phyloP scores from a whole-genome alignment of 163 green algal genomes.

The Chlorella variabilis region DNA sequence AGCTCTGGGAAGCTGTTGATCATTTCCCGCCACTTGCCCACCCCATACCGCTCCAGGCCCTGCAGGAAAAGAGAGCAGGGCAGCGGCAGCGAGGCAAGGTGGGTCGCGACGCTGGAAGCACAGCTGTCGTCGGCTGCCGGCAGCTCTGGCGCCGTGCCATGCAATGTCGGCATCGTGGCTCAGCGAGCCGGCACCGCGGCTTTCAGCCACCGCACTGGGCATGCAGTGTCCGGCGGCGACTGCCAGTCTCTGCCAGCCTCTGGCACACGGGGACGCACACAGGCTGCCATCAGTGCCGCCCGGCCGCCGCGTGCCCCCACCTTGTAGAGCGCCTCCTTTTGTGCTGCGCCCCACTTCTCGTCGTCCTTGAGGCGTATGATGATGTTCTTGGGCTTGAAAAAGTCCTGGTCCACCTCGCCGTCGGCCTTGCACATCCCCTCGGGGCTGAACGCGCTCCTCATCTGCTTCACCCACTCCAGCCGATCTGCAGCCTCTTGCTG shows the following conservation, averaged over 20 bases:
- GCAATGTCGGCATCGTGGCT: too few species aligned
- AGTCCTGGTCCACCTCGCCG: constrained; percentile 78
- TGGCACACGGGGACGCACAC: too few species aligned
- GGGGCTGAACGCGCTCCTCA: constrained; percentile 69
- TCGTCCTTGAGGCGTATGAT: constrained; percentile 59
- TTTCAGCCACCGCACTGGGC: too few species aligned
- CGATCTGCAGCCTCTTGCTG: constrained; percentile 26
- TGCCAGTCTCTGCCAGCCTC: background rate
- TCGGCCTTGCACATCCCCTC: constrained; percentile 63
- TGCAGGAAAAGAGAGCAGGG: constrained; percentile 21
- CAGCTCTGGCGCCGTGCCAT: too few species aligned
- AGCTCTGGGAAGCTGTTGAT: constrained; percentile 51
- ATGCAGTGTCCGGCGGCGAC: too few species aligned
- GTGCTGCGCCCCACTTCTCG: constrained; percentile 66
- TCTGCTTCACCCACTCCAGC: constrained; percentile 60
- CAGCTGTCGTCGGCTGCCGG: too few species aligned
- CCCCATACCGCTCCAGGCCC: constrained; percentile 72
- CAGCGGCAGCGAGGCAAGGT: background rate
- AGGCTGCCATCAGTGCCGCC: too few species aligned
- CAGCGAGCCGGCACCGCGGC: too few species aligned
- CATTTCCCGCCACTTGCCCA: constrained; percentile 80
- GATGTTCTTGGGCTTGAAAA: constrained; percentile 81
- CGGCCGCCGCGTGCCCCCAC: constrained; percentile 19
- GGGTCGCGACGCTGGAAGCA: too few species aligned
- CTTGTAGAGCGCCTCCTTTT: constrained; percentile 69